These are phyloP conservation scores for Platanus orientalis DNA, from an alignment of 164 flowering plant genomes.

Conservation along the genomic window DNA sequence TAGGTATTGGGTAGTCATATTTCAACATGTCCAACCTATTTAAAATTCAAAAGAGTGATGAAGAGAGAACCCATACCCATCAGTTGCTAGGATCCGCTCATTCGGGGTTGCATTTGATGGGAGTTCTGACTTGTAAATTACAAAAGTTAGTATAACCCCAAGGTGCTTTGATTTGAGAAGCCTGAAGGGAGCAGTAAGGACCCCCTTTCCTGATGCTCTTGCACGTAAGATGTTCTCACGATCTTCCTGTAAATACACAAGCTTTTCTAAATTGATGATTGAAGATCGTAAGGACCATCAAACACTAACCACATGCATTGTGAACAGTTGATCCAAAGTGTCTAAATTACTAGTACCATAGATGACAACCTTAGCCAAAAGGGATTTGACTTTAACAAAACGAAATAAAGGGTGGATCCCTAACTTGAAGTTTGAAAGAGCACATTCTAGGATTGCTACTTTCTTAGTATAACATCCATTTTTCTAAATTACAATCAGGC, in stretches of 20 bases:
- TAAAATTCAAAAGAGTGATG: background rate
- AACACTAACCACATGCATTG: too few species aligned
- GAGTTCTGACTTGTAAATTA: slow-evolving; percentile 75
- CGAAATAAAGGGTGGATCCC: too few species aligned
- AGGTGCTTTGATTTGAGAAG: slow-evolving; percentile 78
- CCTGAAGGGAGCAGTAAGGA: slow-evolving; percentile 85
- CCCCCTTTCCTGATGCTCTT: slow-evolving; percentile 87
- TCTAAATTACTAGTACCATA: background rate
- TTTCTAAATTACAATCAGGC: background rate
- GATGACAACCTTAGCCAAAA: background rate
- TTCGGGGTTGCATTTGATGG: slow-evolving; percentile 77
- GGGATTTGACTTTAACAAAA: background rate
- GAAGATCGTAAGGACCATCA: background rate
- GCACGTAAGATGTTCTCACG: slow-evolving; percentile 88
- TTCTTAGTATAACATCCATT: too few species aligned
- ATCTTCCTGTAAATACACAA: slow-evolving; percentile 64
- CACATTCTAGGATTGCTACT: too few species aligned
- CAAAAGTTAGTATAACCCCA: slow-evolving; percentile 91
- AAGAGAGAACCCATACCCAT: slow-evolving; percentile 49
- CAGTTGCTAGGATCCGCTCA: slow-evolving; percentile 70
- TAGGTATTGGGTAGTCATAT: background rate
- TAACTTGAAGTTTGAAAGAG: too few species aligned
- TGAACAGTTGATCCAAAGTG: background rate
- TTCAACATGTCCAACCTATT: background rate
- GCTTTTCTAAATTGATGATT: background rate